Base-by-base conservation (phyloP, 2,329 filamentous ascomycete genomes). In the Clonostachys rosea region DNA sequence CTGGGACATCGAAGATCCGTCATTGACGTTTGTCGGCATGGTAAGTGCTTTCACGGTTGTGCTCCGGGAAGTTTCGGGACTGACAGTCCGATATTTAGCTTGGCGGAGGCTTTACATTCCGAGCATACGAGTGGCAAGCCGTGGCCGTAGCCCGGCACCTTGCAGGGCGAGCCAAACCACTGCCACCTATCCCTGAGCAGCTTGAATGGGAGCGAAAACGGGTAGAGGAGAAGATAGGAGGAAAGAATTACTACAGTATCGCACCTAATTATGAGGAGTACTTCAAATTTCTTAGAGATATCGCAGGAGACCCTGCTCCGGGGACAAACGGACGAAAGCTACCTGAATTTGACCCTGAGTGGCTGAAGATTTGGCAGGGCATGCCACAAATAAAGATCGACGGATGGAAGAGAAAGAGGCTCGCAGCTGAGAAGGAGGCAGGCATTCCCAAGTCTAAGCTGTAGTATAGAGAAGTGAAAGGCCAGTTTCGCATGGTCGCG, bases 121-220 rank as follows among this genome's bases (percentile, higher is more conserved):
- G 83, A 56, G 73, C 85, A 30, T 85, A 84, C 47, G 83, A 86
- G 62, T 86, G 80, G 79, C 83, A 86, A 55, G 81, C 81, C 9
- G 81, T 85, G 0, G 69, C 79, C 2, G 79, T 75, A 0, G 81
- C 83, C 2, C 68, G 82, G 0, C 61, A 83, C 3, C 67, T 86
- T 0, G 75, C 82, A 1, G 78, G 79, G 0, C 67, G 78, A 1
- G 62, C 53, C 1, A 60, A 84, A 3, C 83, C 83, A 0, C 52
- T 71, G 24, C 24, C 24, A 4, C 24, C 24, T 30, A 10, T 30
- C 24, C 24, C 24, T 10, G 24, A 30, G 24, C 24, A 30, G 24
- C 24, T 30, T 30, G 24, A 30, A 30, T 30, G 24, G 24, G 24
- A 30, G 9, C 24, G 24, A 30, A 30, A 30, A 30, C 24, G 24